Evolutionary conservation across 768 basidiomycete species (phyloP).

Genomic region (Candolleomyces efflorescens): DNA sequence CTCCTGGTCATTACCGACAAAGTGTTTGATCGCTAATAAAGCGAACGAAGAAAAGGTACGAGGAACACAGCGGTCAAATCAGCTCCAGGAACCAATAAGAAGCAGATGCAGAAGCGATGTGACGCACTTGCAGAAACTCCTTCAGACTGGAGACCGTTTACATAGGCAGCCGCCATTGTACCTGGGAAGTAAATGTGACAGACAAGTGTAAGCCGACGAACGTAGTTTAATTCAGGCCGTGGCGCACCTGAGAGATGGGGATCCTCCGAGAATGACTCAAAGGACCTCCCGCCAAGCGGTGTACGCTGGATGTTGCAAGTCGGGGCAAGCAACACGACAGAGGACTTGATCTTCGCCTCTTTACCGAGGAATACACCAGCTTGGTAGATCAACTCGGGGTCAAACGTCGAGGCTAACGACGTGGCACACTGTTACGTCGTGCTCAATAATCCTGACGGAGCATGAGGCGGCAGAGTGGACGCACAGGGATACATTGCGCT

Average conservation of each 20-base stretch:
- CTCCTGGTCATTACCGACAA: slow-evolving; percentile 71
- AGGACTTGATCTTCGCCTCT: slow-evolving; percentile 64
- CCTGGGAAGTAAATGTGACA: slow-evolving; percentile 28
- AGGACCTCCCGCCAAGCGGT: slow-evolving; percentile 55
- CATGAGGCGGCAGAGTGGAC: slow-evolving; percentile 14
- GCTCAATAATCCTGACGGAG: background rate
- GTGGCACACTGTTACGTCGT: slow-evolving; percentile 53
- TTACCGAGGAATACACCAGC: slow-evolving; percentile 58
- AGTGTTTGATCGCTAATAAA: slow-evolving; percentile 61
- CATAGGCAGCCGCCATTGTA: slow-evolving; percentile 58
- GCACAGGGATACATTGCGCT: slow-evolving; percentile 61
- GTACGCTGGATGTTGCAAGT: slow-evolving; percentile 75
- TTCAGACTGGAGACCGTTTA: slow-evolving; percentile 62
- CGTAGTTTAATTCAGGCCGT: background rate
- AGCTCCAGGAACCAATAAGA: too few species aligned
- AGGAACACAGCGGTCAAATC: background rate
- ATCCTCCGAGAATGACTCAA: slow-evolving; percentile 74
- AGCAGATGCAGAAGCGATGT: background rate
- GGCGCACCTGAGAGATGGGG: slow-evolving; percentile 55
- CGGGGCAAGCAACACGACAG: slow-evolving; percentile 61
- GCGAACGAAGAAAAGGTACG: background rate
- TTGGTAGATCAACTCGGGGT: slow-evolving; percentile 48
- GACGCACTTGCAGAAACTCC: slow-evolving; percentile 56
- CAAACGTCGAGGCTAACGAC: slow-evolving; percentile 67
- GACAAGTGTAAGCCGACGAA: background rate